Evolutionary conservation across 2,329 filamentous ascomycete species (phyloP).

Genomic region (Aspergillus texensis): DNA sequence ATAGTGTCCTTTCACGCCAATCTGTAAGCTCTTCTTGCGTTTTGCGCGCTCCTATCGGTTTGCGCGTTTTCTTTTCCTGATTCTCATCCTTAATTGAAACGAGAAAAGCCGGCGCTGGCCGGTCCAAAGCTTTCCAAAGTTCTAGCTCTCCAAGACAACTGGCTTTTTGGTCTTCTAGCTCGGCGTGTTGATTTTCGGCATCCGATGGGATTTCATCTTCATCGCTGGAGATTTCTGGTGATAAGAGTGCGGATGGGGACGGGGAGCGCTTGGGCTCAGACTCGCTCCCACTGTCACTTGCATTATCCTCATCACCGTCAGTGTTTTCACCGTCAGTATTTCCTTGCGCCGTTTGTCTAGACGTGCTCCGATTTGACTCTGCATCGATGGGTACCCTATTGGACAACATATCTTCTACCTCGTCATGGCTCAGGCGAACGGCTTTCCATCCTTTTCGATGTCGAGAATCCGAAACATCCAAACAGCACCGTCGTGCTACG

Average conservation of each 20-base stretch:
- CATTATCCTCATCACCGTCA: slow-evolving; percentile 8
- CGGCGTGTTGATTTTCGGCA: slow-evolving; percentile 48
- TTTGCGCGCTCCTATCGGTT: slow-evolving; percentile 35
- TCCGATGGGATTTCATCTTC: slow-evolving; percentile 28
- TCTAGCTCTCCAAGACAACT: slow-evolving; percentile 49
- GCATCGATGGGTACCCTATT: slow-evolving; percentile 11
- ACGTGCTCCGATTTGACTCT: slow-evolving; percentile 13
- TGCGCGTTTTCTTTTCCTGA: slow-evolving; percentile 14
- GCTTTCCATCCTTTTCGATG: slow-evolving; percentile 35
- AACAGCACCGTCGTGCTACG: slow-evolving; percentile 54
- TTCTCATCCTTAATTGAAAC: slow-evolving; percentile 23
- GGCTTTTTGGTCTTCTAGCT: slow-evolving; percentile 50
- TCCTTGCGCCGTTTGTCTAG: neutral
- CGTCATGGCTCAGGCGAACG: slow-evolving; percentile 39
- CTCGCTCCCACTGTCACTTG: slow-evolving; percentile 2
- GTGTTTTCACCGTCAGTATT: slow-evolving; percentile 16
- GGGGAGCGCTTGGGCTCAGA: neutral
- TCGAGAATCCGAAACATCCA: slow-evolving; percentile 52
- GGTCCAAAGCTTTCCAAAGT: slow-evolving; percentile 48
- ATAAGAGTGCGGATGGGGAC: slow-evolving; percentile 3
- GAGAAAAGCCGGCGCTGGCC: slow-evolving; percentile 22
- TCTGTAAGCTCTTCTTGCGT: slow-evolving; percentile 41
- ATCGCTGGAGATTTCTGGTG: slow-evolving; percentile 8
- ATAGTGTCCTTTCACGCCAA: slow-evolving; percentile 53
- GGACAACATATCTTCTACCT: slow-evolving; percentile 46